Evolutionary conservation across 441 rosid genomes (phyloP).

Genomic region (Populus hybrid): DNA sequence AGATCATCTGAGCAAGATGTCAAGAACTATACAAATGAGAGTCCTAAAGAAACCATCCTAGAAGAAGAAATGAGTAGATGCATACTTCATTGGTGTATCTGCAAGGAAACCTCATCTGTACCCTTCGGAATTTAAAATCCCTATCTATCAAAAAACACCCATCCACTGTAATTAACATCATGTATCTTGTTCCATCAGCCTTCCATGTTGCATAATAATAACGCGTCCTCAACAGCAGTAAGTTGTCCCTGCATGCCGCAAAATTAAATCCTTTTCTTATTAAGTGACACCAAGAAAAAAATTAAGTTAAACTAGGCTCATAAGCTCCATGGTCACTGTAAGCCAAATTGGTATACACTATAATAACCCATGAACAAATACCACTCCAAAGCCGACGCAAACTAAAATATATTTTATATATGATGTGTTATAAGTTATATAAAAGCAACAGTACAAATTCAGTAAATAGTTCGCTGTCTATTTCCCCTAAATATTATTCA

Average conservation of each 20-base stretch:
- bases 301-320: neutral
- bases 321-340: neutral
- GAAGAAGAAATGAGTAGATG: constrained; percentile 23
- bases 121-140: constrained; percentile 85
- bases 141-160: constrained; percentile 94
- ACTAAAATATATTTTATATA: no score
- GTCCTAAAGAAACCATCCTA: constrained; percentile 15
- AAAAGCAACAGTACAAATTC: neutral
- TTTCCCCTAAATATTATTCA: neutral
- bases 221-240: constrained; percentile 89
- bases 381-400: neutral
- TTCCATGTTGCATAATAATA: constrained; percentile 99
- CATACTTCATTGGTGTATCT: constrained; percentile 67
- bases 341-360: neutral
- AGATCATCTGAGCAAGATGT: constrained; percentile 1
- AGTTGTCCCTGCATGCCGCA: constrained; percentile 64
- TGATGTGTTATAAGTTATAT: neutral
- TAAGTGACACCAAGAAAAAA: neutral
- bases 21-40: constrained; percentile 8
- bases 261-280: neutral
- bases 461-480: neutral
- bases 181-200: constrained; percentile 98
- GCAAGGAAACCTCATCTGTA: constrained; percentile 97
- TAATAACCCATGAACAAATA: neutral
- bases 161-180: constrained; percentile 91